Evolutionary conservation across 2,329 filamentous ascomycete genomes (phyloP).

Genomic region (Cordyceps militaris): DNA sequence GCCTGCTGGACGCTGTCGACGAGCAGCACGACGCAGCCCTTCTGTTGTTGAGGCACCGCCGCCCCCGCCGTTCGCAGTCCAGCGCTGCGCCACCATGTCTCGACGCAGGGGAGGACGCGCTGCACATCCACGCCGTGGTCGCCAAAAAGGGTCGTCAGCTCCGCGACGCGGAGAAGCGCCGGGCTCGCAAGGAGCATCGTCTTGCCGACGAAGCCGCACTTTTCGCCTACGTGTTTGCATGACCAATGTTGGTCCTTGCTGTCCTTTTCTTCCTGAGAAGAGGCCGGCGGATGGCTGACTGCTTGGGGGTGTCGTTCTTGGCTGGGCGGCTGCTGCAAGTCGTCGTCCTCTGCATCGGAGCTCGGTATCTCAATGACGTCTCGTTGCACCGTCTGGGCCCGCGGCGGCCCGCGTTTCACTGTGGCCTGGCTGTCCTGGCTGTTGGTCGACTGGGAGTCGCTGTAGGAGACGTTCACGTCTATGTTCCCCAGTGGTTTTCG

Average conservation of each 20-base stretch:
- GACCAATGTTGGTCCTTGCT: background rate
- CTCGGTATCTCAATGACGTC: constrained; percentile 1
- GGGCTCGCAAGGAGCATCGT: background rate
- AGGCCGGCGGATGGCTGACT: background rate
- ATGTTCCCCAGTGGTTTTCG: background rate
- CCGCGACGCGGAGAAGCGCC: background rate
- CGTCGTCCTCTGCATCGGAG: constrained; percentile 1
- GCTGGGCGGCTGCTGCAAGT: background rate
- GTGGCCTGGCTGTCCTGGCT: background rate
- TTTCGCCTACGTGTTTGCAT: background rate
- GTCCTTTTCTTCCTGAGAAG: background rate
- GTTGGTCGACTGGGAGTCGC: background rate
- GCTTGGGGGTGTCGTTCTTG: background rate
- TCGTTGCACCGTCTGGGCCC: background rate
- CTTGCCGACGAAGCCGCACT: constrained; percentile 1
- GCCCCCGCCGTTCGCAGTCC: background rate
- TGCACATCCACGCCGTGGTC: constrained; percentile 33
- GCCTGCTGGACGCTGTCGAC: constrained; percentile 32
- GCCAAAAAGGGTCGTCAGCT: constrained; percentile 25
- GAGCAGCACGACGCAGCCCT: constrained; percentile 26
- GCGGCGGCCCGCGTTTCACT: background rate
- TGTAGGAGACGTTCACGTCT: background rate
- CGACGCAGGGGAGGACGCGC: constrained; percentile 27
- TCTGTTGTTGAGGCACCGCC: background rate
- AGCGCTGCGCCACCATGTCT: constrained; percentile 25